Evolutionary conservation across 2,329 filamentous ascomycete genomes (phyloP).

Genomic region (Aspergillus novofumigatus): DNA sequence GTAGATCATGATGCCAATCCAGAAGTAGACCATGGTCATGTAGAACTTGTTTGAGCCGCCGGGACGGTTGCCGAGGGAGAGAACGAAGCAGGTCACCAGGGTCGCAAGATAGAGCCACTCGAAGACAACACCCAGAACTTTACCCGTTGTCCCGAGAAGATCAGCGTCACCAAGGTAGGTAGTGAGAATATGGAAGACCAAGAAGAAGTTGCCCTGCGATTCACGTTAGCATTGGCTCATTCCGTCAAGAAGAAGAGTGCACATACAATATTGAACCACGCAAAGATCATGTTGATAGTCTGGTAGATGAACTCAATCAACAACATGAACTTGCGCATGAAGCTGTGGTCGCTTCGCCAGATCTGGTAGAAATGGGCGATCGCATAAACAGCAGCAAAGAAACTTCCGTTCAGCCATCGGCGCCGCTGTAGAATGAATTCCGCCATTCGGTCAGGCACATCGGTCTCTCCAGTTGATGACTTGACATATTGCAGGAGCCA

Average conservation of each 20-base stretch:
- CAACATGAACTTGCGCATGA: conserved; percentile 83
- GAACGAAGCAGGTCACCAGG: conserved; percentile 88
- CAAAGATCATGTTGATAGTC: conserved; percentile 93
- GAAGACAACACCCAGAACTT: conserved; percentile 81
- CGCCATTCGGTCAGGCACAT: conserved; percentile 89
- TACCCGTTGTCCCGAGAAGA: conserved; percentile 72
- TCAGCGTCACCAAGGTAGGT: conserved; percentile 67
- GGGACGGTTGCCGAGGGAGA: conserved; percentile 90
- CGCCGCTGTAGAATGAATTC: conserved; percentile 94
- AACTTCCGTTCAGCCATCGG: conserved; percentile 96
- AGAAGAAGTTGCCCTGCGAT: conserved; percentile 80
- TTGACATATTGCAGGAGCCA: conserved; percentile 99
- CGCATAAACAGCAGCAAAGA: conserved; percentile 95
- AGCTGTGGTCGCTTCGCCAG: conserved; percentile 85
- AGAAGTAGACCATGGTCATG: conserved; percentile 97
- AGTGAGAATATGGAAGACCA: conserved; percentile 96
- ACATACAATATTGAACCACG: conserved; percentile 86
- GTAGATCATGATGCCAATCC: conserved; percentile 92
- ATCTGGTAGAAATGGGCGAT: conserved; percentile 95
- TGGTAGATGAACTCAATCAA: conserved; percentile 92
- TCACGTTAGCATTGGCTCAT: conserved; percentile 9
- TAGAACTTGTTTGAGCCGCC: conserved; percentile 92
- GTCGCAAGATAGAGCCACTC: conserved; percentile 94
- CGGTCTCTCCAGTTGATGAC: conserved; percentile 91
- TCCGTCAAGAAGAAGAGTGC: not conserved